These are phyloP conservation scores for Didymella lethalis DNA, from an alignment of 2,329 filamentous ascomycete genomes.

Conservation along the genomic window DNA sequence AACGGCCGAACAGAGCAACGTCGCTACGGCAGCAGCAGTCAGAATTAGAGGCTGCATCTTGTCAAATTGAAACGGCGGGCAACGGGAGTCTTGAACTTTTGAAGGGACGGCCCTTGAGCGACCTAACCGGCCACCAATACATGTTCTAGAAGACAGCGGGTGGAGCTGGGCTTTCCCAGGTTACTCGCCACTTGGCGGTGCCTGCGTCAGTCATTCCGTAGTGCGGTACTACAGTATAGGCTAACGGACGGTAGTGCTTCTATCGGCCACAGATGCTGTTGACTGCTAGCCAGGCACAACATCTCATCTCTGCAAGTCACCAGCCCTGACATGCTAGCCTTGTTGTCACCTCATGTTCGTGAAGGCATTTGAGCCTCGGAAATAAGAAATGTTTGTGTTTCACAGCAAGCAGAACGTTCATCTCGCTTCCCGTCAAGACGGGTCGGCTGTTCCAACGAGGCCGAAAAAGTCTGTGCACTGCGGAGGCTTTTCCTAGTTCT, in stretches of 20 bases:
- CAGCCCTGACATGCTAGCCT: background rate
- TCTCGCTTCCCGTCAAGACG: conserved; percentile 13
- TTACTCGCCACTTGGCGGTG: conserved; percentile 9
- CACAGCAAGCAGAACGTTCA: conserved; percentile 1
- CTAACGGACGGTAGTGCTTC: background rate
- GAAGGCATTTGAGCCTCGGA: background rate
- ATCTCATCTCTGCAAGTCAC: background rate
- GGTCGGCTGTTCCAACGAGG: conserved; percentile 4
- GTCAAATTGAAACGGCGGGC: conserved; percentile 17
- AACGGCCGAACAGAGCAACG: conserved; percentile 21
- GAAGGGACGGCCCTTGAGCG: conserved; percentile 10
- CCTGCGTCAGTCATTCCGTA: conserved; percentile 3
- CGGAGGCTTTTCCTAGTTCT: conserved; percentile 14
- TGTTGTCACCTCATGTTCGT: background rate
- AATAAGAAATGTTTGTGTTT: background rate
- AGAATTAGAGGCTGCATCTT: conserved; percentile 27
- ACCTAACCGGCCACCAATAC: conserved; percentile 8
- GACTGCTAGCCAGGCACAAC: background rate
- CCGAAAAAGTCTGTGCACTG: background rate
- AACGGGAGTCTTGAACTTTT: conserved; percentile 14
- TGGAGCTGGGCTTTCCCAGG: conserved; percentile 4
- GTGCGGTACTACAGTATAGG: background rate
- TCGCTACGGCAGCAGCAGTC: conserved; percentile 21
- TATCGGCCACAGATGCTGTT: background rate
- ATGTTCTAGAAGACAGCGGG: background rate